Percentiles rank a stretch among this genome's conserved stretches.
Evolutionary conservation across 2,329 filamentous ascomycete species (phyloP).

Genomic region (Pleomassaria siparia): DNA sequence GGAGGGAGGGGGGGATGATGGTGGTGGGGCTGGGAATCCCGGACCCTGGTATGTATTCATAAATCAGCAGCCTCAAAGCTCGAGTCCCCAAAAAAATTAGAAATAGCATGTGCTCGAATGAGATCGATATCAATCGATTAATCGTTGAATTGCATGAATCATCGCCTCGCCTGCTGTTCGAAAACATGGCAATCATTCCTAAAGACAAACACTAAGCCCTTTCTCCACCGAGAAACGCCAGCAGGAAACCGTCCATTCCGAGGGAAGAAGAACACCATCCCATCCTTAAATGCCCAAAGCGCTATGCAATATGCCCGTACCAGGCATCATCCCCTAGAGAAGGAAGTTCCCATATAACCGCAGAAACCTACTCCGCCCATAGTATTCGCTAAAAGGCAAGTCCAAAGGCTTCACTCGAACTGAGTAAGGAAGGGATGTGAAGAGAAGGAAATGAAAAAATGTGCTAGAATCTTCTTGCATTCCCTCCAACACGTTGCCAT

Average conservation of each 20-base stretch:
- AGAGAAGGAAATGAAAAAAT: too few relatives aligned
- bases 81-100: too few relatives aligned
- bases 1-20: too few relatives aligned
- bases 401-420: too few relatives aligned
- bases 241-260: neutral
- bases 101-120: too few relatives aligned
- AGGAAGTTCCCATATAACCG: neutral
- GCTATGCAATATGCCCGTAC: constrained; percentile 2
- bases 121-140: too few relatives aligned
- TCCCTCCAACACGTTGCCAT: neutral
- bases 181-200: neutral
- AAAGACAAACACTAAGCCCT: neutral
- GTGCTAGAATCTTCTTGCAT: neutral
- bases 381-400: too few relatives aligned
- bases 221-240: neutral
- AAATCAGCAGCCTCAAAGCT: neutral
- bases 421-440: too few relatives aligned
- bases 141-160: too few relatives aligned
- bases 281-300: constrained; percentile 3
- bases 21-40: too few relatives aligned
- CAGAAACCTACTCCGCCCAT: neutral
- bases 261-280: neutral
- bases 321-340: neutral
- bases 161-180: neutral
- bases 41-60: too few relatives aligned